Conservation (phyloP, 345 rosid genomes). For the Geranium rotundifolium region DNA sequence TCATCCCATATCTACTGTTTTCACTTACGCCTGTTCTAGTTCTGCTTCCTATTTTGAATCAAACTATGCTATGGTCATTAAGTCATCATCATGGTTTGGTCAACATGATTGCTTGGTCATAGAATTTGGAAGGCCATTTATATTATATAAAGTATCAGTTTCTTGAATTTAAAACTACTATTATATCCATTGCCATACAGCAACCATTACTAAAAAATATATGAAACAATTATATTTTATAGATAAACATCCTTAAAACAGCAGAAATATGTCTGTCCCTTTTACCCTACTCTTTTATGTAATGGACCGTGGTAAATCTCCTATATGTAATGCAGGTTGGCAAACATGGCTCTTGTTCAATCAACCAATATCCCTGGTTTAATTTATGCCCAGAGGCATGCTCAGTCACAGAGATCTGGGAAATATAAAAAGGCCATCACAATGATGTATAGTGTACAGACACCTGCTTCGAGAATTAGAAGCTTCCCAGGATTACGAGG, state of each 20-base stretch:
- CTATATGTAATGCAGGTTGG: not conserved
- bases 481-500: slow-evolving; percentile 49
- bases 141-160: not conserved
- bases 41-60: not conserved
- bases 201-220: not conserved
- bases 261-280: not conserved
- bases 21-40: not conserved
- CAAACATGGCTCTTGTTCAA: slow-evolving; percentile 57
- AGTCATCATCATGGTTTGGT: no score
- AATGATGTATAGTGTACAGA: slow-evolving; percentile 32
- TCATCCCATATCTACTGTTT: not conserved
- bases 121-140: not conserved
- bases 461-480: slow-evolving; percentile 33
- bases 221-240: not conserved
- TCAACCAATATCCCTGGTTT: slow-evolving; percentile 32
- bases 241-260: not conserved
- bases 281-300: not conserved
- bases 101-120: not conserved
- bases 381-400: slow-evolving; percentile 27
- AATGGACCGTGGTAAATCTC: not conserved
- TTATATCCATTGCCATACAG: not conserved
- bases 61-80: not conserved
- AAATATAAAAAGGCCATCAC: slow-evolving; percentile 29
- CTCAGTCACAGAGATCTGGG: slow-evolving; percentile 31
- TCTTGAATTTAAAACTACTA: not conserved